Conservation (phyloP, 495 filamentous ascomycete species). For the Thermothielavioides terrestris region DNA sequence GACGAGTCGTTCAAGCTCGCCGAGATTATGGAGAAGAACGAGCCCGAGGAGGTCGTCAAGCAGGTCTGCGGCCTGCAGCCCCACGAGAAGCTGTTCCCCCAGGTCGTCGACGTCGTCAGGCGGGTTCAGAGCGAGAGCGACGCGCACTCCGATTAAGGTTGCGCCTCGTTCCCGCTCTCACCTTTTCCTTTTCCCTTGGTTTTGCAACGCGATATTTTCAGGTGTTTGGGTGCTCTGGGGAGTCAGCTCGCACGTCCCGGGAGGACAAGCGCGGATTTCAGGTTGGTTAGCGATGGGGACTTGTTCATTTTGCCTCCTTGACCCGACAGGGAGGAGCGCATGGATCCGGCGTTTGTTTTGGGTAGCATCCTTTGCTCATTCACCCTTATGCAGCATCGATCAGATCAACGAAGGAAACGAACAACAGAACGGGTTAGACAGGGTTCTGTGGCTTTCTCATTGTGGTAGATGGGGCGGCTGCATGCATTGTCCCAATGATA, state of each 20-base stretch:
- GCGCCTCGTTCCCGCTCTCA: neutral
- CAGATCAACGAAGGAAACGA: conserved; percentile 1
- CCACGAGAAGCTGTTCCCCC: conserved; percentile 60
- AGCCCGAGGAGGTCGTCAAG: conserved; percentile 56
- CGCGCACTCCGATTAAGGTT: conserved; percentile 29
- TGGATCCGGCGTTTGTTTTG: conserved; percentile 6
- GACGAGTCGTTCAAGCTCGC: conserved; percentile 77
- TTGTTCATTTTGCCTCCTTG: neutral
- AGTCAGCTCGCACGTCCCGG: neutral
- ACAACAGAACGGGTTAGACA: conserved; percentile 2
- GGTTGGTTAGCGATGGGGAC: conserved; percentile 4
- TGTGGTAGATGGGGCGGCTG: neutral
- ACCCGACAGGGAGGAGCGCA: neutral
- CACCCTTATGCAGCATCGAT: neutral
- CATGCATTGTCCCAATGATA: neutral
- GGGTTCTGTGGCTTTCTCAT: neutral
- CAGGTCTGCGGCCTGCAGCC: conserved; percentile 68
- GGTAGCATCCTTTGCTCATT: neutral
- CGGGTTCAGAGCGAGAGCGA: conserved; percentile 68
- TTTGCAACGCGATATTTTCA: neutral
- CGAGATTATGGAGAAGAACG: conserved; percentile 65
- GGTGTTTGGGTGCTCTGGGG: neutral
- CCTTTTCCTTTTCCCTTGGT: neutral
- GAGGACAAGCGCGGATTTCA: neutral
- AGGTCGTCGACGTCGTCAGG: conserved; percentile 62